Conservation (phyloP, 2,329 filamentous ascomycete genomes). For the Bisporella sp. region DNA sequence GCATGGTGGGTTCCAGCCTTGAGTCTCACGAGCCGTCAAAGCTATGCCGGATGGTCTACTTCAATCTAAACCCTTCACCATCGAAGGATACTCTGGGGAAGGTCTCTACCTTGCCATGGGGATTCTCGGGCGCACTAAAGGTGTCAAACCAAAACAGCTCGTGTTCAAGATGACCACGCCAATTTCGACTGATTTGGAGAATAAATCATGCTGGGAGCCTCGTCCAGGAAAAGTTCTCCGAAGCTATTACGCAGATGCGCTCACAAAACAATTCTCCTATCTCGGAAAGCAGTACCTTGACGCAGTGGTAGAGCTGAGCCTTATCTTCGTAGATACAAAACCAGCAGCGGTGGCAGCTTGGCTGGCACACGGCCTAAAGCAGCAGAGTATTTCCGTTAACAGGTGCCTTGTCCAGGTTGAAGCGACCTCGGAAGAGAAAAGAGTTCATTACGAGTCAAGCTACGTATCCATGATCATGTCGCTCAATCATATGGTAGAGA, state of each 20-base stretch:
- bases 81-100: neutral
- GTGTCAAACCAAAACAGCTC: neutral
- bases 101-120: neutral
- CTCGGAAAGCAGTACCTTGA: neutral
- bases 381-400: neutral
- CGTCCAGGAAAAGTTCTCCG: neutral
- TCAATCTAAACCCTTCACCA: neutral
- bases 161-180: neutral
- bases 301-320: neutral
- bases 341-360: neutral
- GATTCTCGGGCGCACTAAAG: neutral
- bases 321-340: neutral
- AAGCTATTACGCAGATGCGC: neutral
- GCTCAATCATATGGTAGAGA: too few species aligned
- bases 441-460: too few species aligned
- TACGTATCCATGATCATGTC: too few species aligned
- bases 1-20: neutral
- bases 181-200: neutral
- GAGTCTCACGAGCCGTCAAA: neutral
- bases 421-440: too few species aligned
- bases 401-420: neutral
- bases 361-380: neutral
- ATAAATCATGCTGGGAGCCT: neutral
- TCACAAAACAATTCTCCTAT: neutral
- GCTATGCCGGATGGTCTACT: neutral